Evolutionary conservation across 345 rosid genomes (phyloP).

Genomic region (Hibiscus trionum): DNA sequence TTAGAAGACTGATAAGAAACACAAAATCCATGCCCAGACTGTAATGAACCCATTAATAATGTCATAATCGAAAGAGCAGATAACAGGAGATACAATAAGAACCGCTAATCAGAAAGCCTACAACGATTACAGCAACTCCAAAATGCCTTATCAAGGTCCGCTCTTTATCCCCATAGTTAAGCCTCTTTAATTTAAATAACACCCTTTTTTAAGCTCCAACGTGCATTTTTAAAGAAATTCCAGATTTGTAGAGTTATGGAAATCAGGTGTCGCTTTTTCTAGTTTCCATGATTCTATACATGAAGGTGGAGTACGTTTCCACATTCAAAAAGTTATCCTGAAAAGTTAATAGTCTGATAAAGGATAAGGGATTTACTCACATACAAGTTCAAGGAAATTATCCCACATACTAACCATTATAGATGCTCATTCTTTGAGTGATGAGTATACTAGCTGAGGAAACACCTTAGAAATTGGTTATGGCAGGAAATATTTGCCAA

Average conservation of each 20-base stretch:
- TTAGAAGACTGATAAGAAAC: not conserved
- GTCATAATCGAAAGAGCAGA: not conserved
- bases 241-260: too few relatives aligned
- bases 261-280: too few relatives aligned
- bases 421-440: not conserved
- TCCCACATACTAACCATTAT: not conserved
- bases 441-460: not conserved
- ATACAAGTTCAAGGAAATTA: not conserved
- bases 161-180: not conserved
- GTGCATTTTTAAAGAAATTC: too few relatives aligned
- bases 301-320: too few relatives aligned
- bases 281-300: too few relatives aligned
- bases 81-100: not conserved
- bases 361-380: not conserved
- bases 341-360: not conserved
- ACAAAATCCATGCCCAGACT: not conserved
- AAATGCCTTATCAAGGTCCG: not conserved
- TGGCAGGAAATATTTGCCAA: not conserved
- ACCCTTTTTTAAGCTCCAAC: too few relatives aligned
- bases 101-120: not conserved
- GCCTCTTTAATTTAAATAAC: not conserved
- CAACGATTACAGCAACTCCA: not conserved
- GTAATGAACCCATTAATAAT: too few relatives aligned
- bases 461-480: conserved; percentile 2
- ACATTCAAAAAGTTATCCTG: too few relatives aligned